phyloP scores from a whole-genome alignment of 768 basidiomycete genomes.

The Lentinula lateritia region DNA sequence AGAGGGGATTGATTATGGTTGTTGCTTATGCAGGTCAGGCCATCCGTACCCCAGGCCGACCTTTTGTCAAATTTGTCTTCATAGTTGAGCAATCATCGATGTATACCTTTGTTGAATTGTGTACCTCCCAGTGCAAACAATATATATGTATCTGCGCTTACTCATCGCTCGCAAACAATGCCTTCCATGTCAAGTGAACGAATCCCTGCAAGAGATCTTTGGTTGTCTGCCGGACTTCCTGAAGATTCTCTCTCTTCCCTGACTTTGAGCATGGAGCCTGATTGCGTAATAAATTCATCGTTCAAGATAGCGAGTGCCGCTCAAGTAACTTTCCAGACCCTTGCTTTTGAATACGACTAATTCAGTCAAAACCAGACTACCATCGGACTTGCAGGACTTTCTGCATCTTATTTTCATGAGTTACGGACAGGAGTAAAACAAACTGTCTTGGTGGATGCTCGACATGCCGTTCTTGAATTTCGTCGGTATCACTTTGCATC shows the following conservation, averaged over 20 bases:
- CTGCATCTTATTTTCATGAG: conserved; percentile 44
- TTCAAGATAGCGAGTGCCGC: conserved; percentile 50
- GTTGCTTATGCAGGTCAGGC: not conserved
- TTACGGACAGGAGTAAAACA: conserved; percentile 42
- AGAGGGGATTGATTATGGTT: not conserved
- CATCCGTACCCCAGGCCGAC: not conserved
- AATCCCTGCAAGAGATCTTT: conserved; percentile 21
- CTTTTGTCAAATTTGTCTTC: not conserved
- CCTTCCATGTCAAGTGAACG: not conserved
- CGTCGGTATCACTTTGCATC: conserved; percentile 27
- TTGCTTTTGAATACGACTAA: not conserved
- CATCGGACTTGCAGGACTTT: conserved; percentile 47
- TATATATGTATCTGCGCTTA: not conserved
- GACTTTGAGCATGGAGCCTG: conserved; percentile 30
- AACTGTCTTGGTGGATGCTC: conserved; percentile 44
- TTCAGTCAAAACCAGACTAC: conserved; percentile 25
- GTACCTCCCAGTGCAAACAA: not conserved
- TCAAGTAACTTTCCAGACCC: conserved; percentile 31
- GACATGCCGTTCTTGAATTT: conserved; percentile 53
- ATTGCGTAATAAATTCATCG: conserved; percentile 44
- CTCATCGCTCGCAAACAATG: too few species aligned
- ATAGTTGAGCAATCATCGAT: not conserved
- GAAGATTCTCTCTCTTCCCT: conserved; percentile 28
- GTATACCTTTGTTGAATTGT: not conserved
- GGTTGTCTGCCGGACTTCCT: conserved; percentile 36